These are phyloP conservation scores for Kluyveromyces wickerhamii DNA, from an alignment of 805 yeast genomes.

Conservation along the genomic window DNA sequence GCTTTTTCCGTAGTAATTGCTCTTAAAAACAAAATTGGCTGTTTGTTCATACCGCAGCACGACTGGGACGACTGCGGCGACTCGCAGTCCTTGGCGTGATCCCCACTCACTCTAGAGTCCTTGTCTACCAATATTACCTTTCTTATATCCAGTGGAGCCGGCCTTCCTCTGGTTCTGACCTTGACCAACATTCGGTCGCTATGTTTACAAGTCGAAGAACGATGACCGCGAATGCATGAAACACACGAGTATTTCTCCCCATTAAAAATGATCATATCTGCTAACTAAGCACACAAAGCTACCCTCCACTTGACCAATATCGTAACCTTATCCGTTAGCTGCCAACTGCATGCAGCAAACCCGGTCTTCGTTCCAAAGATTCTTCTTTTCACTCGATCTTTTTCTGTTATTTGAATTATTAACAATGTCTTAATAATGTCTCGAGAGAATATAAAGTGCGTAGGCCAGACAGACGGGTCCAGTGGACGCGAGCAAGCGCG, in stretches of 20 bases:
- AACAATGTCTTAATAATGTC: too few species aligned
- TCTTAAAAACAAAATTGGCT: constrained; percentile 24
- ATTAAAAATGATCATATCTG: constrained; percentile 63
- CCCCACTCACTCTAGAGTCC: constrained; percentile 18
- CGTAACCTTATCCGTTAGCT: too few species aligned
- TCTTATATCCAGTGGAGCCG: constrained; percentile 42
- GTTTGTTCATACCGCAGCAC: constrained; percentile 21
- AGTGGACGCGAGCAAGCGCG: too few species aligned
- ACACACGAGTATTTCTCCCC: constrained; percentile 77
- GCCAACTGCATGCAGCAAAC: too few species aligned
- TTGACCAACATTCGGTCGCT: constrained; percentile 71
- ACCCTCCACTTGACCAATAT: too few species aligned
- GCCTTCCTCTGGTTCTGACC: constrained; percentile 87
- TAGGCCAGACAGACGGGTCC: too few species aligned
- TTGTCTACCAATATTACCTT: constrained; percentile 28
- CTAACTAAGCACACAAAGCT: too few species aligned
- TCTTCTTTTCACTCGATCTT: not conserved
- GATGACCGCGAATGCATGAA: constrained; percentile 86
- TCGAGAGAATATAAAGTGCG: too few species aligned
- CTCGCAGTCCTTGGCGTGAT: constrained; percentile 3
- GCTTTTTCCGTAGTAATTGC: constrained; percentile 24
- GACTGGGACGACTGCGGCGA: constrained; percentile 5
- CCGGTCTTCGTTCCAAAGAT: too few species aligned
- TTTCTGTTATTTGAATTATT: too few species aligned
- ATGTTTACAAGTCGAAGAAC: constrained; percentile 83